Evolutionary conservation across 805 yeast species (phyloP), one percentile per base, ranked within the genome.

Genomic region (Nadsonia fulvescens): DNA sequence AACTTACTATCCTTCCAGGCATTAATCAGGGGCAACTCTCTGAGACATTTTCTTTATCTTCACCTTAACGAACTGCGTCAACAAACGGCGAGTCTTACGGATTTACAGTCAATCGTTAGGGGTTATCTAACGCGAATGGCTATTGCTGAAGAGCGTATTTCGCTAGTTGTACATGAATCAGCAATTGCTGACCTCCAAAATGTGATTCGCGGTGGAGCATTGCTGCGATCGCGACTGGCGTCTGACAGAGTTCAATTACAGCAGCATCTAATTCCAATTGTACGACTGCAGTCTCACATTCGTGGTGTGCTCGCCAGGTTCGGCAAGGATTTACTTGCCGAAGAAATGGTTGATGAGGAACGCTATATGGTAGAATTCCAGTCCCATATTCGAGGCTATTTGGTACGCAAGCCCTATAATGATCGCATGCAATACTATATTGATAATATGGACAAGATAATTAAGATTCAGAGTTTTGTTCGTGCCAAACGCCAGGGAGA

Each of bases 401-500:
- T 53, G 9, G 39, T 37, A 1, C 38, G 58, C 9, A 33, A 36
- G 15, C 24, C 28, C 6, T 36, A 37, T 30, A 22, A 28, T 3
- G 37, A 35, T 8, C 32, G 54, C 16, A 46, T 51, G 35, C 44
- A 44, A 1, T 60, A 69, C 51, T 86, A 79, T 49, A 43, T 44
- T 10, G 44, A 47, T 4, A 70, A 78, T 39, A 43, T 63, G 20
- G 61, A 57, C n/a, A 58, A 63, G 20, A 65, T 89, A 9, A 56
- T 79, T 33, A 64, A 58, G 39, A 65, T 83, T 10, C 98, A 89
- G 51, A 71, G 81, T 25, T 56, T 57, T 19, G 61, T 86, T 30
- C 63, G 82, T 30, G 71, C 81, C 16, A 57, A 61, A 36, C 63
- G 67, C 29, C 72, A 74, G 32, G 72, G 72, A 8, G 59, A 56